Conservation (phyloP, 768 basidiomycete species). For the Cantharellus cinnabarinus region DNA sequence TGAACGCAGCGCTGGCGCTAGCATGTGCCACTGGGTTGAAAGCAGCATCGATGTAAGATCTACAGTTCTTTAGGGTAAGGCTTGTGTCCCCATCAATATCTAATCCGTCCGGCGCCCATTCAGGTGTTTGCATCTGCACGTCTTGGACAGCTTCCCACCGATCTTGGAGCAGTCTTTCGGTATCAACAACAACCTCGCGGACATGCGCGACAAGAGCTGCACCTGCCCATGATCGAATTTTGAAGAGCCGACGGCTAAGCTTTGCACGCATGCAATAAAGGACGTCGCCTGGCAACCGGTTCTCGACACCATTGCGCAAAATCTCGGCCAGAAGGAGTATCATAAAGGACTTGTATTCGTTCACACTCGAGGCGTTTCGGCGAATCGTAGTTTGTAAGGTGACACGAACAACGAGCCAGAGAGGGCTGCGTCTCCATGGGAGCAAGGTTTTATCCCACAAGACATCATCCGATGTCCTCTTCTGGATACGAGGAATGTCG, state of each 20-base stretch:
- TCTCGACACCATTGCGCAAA: conserved; percentile 12
- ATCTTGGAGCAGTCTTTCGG: neutral
- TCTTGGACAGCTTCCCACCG: neutral
- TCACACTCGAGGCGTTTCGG: neutral
- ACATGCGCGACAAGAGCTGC: neutral
- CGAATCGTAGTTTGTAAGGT: conserved; percentile 19
- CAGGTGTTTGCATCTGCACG: neutral
- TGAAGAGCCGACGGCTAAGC: conserved; percentile 11
- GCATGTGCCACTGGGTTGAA: neutral
- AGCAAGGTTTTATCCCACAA: conserved; percentile 20
- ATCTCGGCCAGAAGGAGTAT: conserved; percentile 20
- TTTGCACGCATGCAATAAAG: conserved; percentile 17
- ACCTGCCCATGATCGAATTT: conserved; percentile 1
- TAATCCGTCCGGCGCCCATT: neutral
- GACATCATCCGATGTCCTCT: conserved; percentile 29
- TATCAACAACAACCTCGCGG: neutral
- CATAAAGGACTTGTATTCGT: conserved; percentile 30
- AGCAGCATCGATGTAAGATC: neutral
- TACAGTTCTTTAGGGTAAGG: neutral
- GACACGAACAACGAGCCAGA: conserved; percentile 32
- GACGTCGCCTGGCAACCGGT: conserved; percentile 12
- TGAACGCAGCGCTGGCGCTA: neutral
- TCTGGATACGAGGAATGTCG: conserved; percentile 16
- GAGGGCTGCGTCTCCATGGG: conserved; percentile 30
- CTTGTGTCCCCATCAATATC: neutral